Evolutionary conservation across 192 early-diverging fungal genomes (phyloP), one percentile per base, ranked within the genome.

Genomic region (Backusella morwellensis): DNA sequence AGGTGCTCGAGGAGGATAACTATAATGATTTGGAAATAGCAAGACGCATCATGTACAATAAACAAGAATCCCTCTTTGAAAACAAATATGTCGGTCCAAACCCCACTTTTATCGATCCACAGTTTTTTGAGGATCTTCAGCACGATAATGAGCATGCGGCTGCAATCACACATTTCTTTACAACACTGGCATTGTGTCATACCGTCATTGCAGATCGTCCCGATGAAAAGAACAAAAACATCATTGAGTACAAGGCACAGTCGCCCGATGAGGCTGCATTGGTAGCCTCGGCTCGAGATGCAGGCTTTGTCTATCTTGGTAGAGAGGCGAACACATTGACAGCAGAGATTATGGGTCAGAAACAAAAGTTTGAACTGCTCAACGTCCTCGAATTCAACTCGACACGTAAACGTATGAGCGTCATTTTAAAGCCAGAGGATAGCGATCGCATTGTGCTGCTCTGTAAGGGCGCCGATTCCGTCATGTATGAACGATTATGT

Each of bases 241-340:
- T 76, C 15, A 86, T 98, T 38, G 90, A 91, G 32, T 99, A 97
- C 88, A 93, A 95, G 79, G 92, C 97, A 1, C 94, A 97, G 81
- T 95, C 93, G 9, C 98, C 98, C 5, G 98, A 99, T 77, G 98
- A 99, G 79, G 92, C 95, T 0, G 97, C 98, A 1, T 83, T 99
- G 29, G 95, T 99, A 1, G 83, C 92, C 6, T 93, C 95, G 1
- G 96, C 96, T 0, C 90, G 93, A 38, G 92, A 94, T 75, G 85
- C 94, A 8, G 96, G 96, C 0, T 96, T 96, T 77, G 85, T 86
- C 0, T 98, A 96, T 83, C 40, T 94, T 50, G 89, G 92, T 4
- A 90, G 96, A 42, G 90, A 91, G 47, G 85, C 88, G n/a, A 88
- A 93, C 29, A 87, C 83, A 23, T 75, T 97, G 17, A 72, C 81